Conservation (phyloP, 208 protist species). For the Trypanosoma platydactyli region DNA sequence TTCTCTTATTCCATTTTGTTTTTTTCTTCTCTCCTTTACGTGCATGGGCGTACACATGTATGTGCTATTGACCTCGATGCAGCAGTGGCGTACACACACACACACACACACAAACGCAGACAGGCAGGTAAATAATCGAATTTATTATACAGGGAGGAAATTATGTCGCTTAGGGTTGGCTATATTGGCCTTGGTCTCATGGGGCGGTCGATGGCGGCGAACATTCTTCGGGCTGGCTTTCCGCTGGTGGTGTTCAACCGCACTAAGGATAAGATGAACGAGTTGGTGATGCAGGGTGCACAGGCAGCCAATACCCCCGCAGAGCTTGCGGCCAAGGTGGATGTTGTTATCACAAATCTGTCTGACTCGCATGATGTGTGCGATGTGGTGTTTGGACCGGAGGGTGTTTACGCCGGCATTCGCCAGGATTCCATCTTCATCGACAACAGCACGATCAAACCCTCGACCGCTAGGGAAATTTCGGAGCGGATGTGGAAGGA, state of each 20-base stretch:
- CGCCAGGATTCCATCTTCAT: conserved; percentile 77
- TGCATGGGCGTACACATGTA: conserved; percentile 18
- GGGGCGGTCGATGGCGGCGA: conserved; percentile 90
- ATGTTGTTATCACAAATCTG: conserved; percentile 94
- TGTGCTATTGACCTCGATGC: conserved; percentile 4
- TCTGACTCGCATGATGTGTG: conserved; percentile 90
- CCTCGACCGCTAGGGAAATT: conserved; percentile 90
- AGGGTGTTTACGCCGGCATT: conserved; percentile 83
- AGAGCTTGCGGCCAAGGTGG: conserved; percentile 74
- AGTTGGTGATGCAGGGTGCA: conserved; percentile 79
- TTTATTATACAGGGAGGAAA: not conserved
- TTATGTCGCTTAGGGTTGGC: conserved; percentile 67
- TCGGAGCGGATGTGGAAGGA: conserved; percentile 69
- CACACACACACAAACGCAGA: conserved; percentile 2
- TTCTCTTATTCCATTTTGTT: not conserved
- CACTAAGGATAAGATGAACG: conserved; percentile 75
- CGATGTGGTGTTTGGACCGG: conserved; percentile 78
- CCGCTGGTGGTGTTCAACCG: conserved; percentile 86
- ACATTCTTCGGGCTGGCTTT: conserved; percentile 91
- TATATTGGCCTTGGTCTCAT: conserved; percentile 94
- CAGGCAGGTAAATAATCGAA: not conserved
- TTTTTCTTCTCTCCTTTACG: not conserved
- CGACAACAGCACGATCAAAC: conserved; percentile 96
- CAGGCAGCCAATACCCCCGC: conserved; percentile 61
- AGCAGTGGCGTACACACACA: not conserved